Evolutionary conservation across 2,329 filamentous ascomycete species (phyloP).

Genomic region (Botrytis deweyae): DNA sequence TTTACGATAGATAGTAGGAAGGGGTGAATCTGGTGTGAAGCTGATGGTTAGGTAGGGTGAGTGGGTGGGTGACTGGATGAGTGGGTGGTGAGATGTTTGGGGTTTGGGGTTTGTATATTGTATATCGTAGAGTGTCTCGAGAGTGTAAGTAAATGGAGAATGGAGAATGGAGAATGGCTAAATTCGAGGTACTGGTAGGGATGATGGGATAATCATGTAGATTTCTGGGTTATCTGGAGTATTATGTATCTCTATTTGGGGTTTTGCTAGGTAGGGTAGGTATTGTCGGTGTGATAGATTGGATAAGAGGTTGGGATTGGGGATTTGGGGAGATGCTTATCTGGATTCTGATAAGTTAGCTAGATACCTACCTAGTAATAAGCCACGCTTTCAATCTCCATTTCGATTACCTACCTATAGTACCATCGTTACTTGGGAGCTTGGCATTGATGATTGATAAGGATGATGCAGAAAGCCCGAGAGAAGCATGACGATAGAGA

Average conservation of each 20-base stretch:
- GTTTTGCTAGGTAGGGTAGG: too few relatives aligned
- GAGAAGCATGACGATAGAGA: not conserved
- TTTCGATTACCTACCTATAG: not conserved
- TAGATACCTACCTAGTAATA: not conserved
- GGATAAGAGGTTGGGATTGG: not conserved
- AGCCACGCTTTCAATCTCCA: not conserved
- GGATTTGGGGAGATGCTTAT: too few relatives aligned
- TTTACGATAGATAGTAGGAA: too few relatives aligned
- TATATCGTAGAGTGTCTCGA: too few relatives aligned
- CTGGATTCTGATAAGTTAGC: too few relatives aligned
- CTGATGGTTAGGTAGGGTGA: not conserved
- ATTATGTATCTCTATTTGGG: not conserved
- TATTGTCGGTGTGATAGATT: not conserved
- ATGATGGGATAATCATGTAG: not conserved
- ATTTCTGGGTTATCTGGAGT: not conserved
- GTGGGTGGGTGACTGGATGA: not conserved
- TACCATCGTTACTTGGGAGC: not conserved
- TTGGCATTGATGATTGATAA: conserved; percentile 2
- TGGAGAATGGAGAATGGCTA: too few relatives aligned
- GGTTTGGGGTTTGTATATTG: too few relatives aligned
- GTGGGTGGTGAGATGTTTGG: not conserved
- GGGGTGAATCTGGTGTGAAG: too few relatives aligned
- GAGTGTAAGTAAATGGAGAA: too few relatives aligned
- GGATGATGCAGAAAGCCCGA: not conserved
- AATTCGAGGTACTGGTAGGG: too few relatives aligned